phyloP scores from a whole-genome alignment of 2,329 filamentous ascomycete genomes.

The Cordyceps pruinosa region DNA sequence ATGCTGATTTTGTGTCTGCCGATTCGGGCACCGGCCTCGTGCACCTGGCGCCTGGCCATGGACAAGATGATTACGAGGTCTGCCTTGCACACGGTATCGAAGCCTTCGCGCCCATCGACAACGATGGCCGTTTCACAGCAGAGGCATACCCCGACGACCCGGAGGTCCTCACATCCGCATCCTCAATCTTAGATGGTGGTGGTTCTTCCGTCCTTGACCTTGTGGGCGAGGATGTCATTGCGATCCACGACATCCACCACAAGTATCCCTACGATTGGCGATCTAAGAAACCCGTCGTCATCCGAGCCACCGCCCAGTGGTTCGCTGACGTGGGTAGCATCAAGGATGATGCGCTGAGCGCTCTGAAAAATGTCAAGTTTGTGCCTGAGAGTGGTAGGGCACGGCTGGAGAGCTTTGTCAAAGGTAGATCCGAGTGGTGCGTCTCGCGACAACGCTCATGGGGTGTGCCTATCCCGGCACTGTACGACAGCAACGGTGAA shows the following conservation, averaged over 20 bases:
- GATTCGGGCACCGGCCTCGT: conserved; percentile 94
- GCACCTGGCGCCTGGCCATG: conserved; percentile 88
- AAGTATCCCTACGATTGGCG: conserved; percentile 99
- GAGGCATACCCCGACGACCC: conserved; percentile 70
- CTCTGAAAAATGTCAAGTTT: conserved; percentile 68
- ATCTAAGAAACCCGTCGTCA: conserved; percentile 85
- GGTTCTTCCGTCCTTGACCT: conserved; percentile 63
- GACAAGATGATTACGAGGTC: conserved; percentile 90
- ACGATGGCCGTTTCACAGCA: conserved; percentile 71
- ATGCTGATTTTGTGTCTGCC: conserved; percentile 82
- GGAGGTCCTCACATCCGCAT: conserved; percentile 54
- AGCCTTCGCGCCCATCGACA: conserved; percentile 76
- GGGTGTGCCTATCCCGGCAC: conserved; percentile 91
- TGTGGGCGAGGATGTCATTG: conserved; percentile 58
- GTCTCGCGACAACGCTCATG: conserved; percentile 93
- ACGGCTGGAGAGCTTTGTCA: conserved; percentile 78
- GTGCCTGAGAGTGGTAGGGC: conserved; percentile 67
- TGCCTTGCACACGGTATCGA: conserved; percentile 65
- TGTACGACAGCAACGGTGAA: conserved; percentile 67
- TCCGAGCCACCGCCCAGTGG: conserved; percentile 93
- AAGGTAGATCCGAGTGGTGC: conserved; percentile 90
- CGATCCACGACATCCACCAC: conserved; percentile 66
- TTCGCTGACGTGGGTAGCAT: conserved; percentile 87
- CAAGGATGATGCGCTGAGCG: conserved; percentile 63
- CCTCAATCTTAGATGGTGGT: conserved; percentile 65